Evolutionary conservation across 805 yeast species (phyloP).

Genomic region (Babjeviella inositovora): DNA sequence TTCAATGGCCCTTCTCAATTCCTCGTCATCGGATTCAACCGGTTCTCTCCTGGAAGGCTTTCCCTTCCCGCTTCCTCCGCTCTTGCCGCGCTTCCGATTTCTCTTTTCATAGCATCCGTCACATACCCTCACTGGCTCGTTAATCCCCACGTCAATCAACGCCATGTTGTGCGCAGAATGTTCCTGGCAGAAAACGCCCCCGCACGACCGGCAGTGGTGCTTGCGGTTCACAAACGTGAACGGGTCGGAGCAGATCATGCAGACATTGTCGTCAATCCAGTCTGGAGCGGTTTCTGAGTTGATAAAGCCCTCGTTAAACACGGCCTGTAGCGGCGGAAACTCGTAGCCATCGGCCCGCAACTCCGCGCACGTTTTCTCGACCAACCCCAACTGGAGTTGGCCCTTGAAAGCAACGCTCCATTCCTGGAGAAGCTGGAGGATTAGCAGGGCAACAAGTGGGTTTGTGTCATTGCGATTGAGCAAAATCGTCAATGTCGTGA

Average conservation of each 20-base stretch:
- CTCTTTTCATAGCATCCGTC: slow-evolving; percentile 64
- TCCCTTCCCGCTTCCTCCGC: slow-evolving; percentile 7
- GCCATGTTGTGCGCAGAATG: slow-evolving; percentile 67
- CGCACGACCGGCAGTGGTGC: slow-evolving; percentile 95
- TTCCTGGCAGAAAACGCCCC: slow-evolving; percentile 79
- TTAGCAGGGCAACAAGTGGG: slow-evolving; percentile 40
- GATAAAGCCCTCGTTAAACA: slow-evolving; percentile 32
- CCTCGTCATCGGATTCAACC: slow-evolving; percentile 53
- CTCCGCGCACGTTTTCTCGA: slow-evolving; percentile 41
- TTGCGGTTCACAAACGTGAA: slow-evolving; percentile 78
- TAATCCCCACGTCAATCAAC: slow-evolving; percentile 72
- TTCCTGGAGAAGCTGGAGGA: slow-evolving; percentile 51
- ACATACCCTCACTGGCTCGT: slow-evolving; percentile 85
- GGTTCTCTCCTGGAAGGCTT: slow-evolving; percentile 7
- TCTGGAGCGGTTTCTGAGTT: slow-evolving; percentile 93
- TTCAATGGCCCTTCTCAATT: slow-evolving; percentile 62
- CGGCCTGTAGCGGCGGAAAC: slow-evolving; percentile 36
- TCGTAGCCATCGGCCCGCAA: slow-evolving; percentile 45
- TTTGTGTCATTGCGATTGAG: slow-evolving; percentile 13
- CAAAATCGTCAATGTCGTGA: slow-evolving; percentile 54
- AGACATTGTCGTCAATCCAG: slow-evolving; percentile 91
- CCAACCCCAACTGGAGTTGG: slow-evolving; percentile 49
- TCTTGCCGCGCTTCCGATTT: slow-evolving; percentile 6
- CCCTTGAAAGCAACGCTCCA: slow-evolving; percentile 67
- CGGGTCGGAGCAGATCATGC: slow-evolving; percentile 80